Percentiles rank a stretch among this genome's conserved stretches.
Evolutionary conservation across 2,329 filamentous ascomycete species (phyloP).

Genomic region (Rutstroemia sp.): DNA sequence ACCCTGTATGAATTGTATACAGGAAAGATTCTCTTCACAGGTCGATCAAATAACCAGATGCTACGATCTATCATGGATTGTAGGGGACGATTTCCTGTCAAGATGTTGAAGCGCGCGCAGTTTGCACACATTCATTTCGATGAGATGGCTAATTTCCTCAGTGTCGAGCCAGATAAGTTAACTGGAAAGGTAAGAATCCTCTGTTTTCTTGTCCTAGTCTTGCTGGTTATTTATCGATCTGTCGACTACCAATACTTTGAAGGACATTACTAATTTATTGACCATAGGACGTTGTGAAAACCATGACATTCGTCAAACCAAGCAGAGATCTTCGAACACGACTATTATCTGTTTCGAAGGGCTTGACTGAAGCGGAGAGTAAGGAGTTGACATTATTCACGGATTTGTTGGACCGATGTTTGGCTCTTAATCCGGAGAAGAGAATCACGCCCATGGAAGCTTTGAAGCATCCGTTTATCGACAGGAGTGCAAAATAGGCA

Average conservation of each 20-base stretch:
- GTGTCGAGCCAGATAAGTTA: constrained; percentile 78
- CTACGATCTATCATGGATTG: constrained; percentile 93
- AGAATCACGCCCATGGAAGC: constrained; percentile 81
- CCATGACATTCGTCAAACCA: constrained; percentile 64
- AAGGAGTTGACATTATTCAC: constrained; percentile 78
- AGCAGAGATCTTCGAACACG: constrained; percentile 76
- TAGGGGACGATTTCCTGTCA: constrained; percentile 82
- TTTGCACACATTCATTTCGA: constrained; percentile 76
- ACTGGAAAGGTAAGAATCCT: constrained; percentile 61
- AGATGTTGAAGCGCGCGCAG: constrained; percentile 77
- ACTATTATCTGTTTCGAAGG: constrained; percentile 65
- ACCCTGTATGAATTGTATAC: constrained; percentile 96
- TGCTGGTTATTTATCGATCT: not conserved
- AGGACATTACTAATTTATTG: not conserved
- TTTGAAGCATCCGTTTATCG: constrained; percentile 80
- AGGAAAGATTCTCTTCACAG: constrained; percentile 93
- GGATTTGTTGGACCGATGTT: constrained; percentile 80
- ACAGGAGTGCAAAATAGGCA: constrained; percentile 11
- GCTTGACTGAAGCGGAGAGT: constrained; percentile 64
- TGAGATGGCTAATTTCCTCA: constrained; percentile 74
- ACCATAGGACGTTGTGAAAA: constrained; percentile 52
- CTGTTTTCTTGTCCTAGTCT: constrained; percentile 3
- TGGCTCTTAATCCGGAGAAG: constrained; percentile 88
- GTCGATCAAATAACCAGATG: constrained; percentile 97
- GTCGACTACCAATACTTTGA: not conserved